Percentiles rank a stretch among this genome's conserved stretches.
These are phyloP conservation scores for Penicillium fimorum DNA, from an alignment of 495 filamentous ascomycete species.

Conservation along the genomic window DNA sequence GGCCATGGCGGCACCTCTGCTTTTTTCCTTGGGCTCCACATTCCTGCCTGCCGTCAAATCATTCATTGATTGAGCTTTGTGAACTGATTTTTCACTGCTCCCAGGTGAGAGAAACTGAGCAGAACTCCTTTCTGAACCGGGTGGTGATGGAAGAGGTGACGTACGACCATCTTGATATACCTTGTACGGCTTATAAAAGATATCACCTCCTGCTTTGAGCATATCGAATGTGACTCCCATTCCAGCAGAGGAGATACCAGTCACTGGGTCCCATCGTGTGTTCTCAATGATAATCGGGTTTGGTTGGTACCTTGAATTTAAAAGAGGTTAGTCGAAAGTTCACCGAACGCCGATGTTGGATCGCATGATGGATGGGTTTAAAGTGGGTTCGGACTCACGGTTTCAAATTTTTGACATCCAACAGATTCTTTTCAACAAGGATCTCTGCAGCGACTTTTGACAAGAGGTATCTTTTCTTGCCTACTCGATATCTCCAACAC, in stretches of 20 bases:
- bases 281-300: constrained; percentile 34
- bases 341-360: background rate
- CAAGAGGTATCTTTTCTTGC: background rate
- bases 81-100: background rate
- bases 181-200: constrained; percentile 36
- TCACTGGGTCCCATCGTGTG: constrained; percentile 43
- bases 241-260: constrained; percentile 42
- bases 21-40: background rate
- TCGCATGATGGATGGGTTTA: background rate
- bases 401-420: background rate
- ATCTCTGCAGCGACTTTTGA: background rate
- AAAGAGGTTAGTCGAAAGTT: background rate
- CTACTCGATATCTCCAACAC: constrained; percentile 59
- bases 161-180: constrained; percentile 13
- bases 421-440: background rate
- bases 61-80: background rate
- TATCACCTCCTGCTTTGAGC: constrained; percentile 27
- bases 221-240: constrained; percentile 31
- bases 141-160: background rate
- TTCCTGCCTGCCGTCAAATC: background rate
- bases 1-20: constrained; percentile 20
- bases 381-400: background rate
- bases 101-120: too few species aligned
- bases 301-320: background rate
- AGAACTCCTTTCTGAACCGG: background rate